phyloP scores from a whole-genome alignment of 2,329 filamentous ascomycete genomes.

The Hypoxylon sp. region DNA sequence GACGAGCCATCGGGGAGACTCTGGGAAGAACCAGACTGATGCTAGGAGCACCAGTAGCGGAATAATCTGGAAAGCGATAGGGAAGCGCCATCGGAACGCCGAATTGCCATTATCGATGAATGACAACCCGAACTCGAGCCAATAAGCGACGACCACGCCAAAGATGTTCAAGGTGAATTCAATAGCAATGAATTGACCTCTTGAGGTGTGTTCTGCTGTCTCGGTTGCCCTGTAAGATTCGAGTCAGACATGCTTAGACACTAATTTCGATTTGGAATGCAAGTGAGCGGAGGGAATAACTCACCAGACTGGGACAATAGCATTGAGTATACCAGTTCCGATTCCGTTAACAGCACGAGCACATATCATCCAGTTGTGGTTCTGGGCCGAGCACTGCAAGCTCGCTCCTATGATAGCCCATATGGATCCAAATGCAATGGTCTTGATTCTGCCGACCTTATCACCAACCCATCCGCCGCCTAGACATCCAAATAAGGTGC shows the following conservation, averaged over 20 bases:
- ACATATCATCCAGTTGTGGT: slow-evolving; percentile 78
- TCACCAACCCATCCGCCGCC: slow-evolving; percentile 76
- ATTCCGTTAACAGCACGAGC: slow-evolving; percentile 74
- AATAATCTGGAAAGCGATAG: slow-evolving; percentile 78
- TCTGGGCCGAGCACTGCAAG: slow-evolving; percentile 76
- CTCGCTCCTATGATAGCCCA: slow-evolving; percentile 74
- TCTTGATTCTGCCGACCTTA: slow-evolving; percentile 72
- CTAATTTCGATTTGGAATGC: neutral
- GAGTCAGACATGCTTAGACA: slow-evolving; percentile 11
- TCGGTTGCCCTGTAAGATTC: slow-evolving; percentile 69
- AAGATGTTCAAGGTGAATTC: slow-evolving; percentile 83
- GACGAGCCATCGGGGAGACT: slow-evolving; percentile 77
- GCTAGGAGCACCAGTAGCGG: slow-evolving; percentile 71
- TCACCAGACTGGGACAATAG: slow-evolving; percentile 76
- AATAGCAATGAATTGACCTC: slow-evolving; percentile 78
- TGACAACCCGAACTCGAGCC: slow-evolving; percentile 71
- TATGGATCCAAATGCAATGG: slow-evolving; percentile 71
- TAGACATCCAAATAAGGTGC: slow-evolving; percentile 73
- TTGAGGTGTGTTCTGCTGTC: slow-evolving; percentile 75
- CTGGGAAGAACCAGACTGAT: slow-evolving; percentile 76
- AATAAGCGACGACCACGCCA: slow-evolving; percentile 75
- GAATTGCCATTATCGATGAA: slow-evolving; percentile 72
- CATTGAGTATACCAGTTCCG: slow-evolving; percentile 78
- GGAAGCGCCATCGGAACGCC: slow-evolving; percentile 76
- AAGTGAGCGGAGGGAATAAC: slow-evolving; percentile 2